These are phyloP conservation scores for Graphilbum sp. DNA, from an alignment of 2,329 filamentous ascomycete genomes.

Conservation along the genomic window DNA sequence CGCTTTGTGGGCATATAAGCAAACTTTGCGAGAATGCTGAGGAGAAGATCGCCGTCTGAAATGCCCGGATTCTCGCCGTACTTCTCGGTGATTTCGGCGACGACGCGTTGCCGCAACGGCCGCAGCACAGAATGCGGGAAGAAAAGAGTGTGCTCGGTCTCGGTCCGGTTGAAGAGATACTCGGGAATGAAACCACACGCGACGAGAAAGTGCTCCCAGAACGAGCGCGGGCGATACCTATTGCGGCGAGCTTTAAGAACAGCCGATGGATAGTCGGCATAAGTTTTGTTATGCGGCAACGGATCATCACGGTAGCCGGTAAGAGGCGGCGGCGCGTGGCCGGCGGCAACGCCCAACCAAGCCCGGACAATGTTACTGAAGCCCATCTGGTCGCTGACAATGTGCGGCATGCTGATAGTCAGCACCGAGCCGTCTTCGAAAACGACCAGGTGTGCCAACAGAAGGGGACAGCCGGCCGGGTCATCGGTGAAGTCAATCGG, in stretches of 20 bases:
- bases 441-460: background rate
- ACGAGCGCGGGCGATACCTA: background rate
- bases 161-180: background rate
- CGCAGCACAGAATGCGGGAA: constrained; percentile 1
- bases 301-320: constrained; percentile 1
- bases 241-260: background rate
- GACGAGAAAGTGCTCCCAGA: background rate
- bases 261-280: background rate
- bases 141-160: background rate
- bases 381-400: constrained; percentile 4
- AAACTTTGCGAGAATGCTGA: background rate
- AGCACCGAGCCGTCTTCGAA: constrained; percentile 2
- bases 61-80: background rate
- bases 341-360: constrained; percentile 1
- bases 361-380: background rate
- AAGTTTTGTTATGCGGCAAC: constrained; percentile 1
- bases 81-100: background rate
- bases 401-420: constrained; percentile 1
- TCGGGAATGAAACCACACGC: constrained; percentile 1
- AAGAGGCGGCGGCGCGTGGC: background rate
- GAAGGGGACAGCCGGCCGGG: constrained; percentile 2
- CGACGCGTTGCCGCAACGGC: background rate
- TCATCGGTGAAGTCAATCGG: background rate
- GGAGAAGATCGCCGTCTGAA: constrained; percentile 3
- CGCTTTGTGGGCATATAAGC: background rate